These are phyloP conservation scores for Dalbergia cultrata DNA, from an alignment of 306 rosid species.

Conservation along the genomic window DNA sequence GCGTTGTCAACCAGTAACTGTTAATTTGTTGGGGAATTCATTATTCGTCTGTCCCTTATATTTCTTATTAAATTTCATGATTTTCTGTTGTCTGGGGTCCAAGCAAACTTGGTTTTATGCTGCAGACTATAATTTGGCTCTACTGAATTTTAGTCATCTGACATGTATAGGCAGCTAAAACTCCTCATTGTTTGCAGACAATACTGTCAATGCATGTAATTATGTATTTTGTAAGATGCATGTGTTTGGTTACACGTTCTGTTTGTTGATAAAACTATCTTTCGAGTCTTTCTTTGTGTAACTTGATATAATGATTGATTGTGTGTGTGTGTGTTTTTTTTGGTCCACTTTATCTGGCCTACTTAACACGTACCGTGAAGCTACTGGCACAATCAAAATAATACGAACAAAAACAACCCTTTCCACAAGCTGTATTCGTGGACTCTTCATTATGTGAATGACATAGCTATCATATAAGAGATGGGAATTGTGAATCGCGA, in stretches of 20 bases:
- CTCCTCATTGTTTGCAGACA: constrained; percentile 31
- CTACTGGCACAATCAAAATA: neutral
- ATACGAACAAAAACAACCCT: too few species aligned
- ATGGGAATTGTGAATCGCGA: too few species aligned
- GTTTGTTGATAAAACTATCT: neutral
- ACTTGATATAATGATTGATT: neutral
- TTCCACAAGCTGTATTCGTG: too few species aligned
- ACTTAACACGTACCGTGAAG: neutral
- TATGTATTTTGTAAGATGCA: constrained; percentile 33
- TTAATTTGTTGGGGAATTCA: constrained; percentile 36
- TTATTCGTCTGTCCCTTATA: neutral
- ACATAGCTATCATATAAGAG: neutral
- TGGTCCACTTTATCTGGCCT: neutral
- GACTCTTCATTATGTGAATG: too few species aligned
- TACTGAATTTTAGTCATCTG: constrained; percentile 25
- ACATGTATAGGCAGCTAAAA: constrained; percentile 27
- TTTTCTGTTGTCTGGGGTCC: constrained; percentile 45
- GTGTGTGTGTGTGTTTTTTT: too few species aligned
- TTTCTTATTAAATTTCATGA: constrained; percentile 46
- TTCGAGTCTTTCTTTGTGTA: constrained; percentile 2
- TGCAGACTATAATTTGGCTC: neutral
- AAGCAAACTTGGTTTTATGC: constrained; percentile 22
- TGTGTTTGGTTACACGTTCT: constrained; percentile 16
- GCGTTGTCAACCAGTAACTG: constrained; percentile 11
- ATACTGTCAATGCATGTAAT: neutral